These are phyloP conservation scores for Pleodorina starrii DNA, from an alignment of 139 green algal species.

Conservation along the genomic window DNA sequence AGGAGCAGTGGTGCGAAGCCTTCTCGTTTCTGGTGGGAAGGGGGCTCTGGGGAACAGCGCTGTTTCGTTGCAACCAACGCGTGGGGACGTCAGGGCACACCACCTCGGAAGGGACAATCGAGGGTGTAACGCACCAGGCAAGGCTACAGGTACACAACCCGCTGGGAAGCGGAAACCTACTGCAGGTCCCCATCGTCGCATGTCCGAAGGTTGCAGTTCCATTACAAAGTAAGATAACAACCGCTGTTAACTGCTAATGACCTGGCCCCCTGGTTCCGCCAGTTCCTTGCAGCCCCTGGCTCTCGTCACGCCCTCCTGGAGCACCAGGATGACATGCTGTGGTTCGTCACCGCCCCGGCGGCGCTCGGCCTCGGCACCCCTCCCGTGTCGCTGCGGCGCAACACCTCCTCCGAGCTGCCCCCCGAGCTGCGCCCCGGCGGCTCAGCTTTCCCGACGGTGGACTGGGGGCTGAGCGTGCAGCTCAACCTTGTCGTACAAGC, in stretches of 20 bases:
- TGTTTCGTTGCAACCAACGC: too few species aligned
- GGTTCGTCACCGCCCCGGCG: constrained; percentile 39
- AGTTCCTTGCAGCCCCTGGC: not conserved
- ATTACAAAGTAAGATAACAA: too few species aligned
- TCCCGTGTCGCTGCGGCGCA: not conserved
- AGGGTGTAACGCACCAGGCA: too few species aligned
- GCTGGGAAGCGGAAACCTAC: too few species aligned
- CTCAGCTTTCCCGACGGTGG: constrained; percentile 49
- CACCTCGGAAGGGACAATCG: too few species aligned
- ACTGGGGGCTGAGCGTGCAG: constrained; percentile 72
- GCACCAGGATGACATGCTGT: constrained; percentile 67
- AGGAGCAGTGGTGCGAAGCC: constrained; percentile 63
- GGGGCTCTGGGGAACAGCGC: too few species aligned
- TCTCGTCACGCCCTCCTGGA: not conserved
- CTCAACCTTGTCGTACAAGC: constrained; percentile 84
- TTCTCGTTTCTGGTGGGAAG: constrained; percentile 64
- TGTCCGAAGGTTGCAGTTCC: too few species aligned
- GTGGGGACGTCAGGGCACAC: too few species aligned
- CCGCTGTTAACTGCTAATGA: too few species aligned
- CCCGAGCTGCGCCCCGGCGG: constrained; percentile 61
- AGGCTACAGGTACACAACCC: too few species aligned
- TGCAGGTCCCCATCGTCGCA: too few species aligned
- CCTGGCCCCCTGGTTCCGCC: too few species aligned
- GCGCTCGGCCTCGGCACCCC: not conserved
- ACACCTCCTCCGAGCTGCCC: constrained; percentile 46